Percentiles rank a stretch among this genome's conserved stretches.
These are phyloP conservation scores for Graphilbum fragrans DNA, from an alignment of 2,329 filamentous ascomycete genomes.

Conservation along the genomic window DNA sequence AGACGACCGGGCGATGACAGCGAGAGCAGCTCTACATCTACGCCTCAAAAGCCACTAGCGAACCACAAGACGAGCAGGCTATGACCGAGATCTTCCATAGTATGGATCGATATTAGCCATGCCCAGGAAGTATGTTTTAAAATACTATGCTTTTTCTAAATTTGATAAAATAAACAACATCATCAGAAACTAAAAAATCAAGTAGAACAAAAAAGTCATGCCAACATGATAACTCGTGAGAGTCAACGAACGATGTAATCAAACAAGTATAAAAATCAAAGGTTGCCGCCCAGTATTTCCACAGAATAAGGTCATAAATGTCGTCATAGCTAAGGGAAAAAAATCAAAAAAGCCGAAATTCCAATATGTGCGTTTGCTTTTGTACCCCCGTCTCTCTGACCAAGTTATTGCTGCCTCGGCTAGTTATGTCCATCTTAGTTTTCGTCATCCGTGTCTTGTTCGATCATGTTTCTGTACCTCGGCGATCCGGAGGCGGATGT, in stretches of 20 bases:
- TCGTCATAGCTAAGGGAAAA: no score
- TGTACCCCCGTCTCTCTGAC: no score
- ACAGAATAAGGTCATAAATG: no score
- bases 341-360: no score
- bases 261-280: not conserved
- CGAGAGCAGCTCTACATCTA: not conserved
- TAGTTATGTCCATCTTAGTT: slow-evolving; percentile 6
- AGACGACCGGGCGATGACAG: slow-evolving; percentile 5
- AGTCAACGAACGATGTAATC: not conserved
- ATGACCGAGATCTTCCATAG: not conserved
- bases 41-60: not conserved
- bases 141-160: no score
- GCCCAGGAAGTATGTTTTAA: no score
- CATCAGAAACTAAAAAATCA: not conserved
- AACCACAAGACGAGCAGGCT: not conserved
- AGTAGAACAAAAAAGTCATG: no score
- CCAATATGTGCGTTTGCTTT: no score
- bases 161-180: no score
- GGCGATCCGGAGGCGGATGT: not conserved
- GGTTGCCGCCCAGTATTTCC: not conserved
- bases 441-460: not conserved
- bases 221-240: not conserved
- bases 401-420: no score
- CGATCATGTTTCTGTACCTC: not conserved
- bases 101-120: no score